Conservation (phyloP, 2,329 filamentous ascomycete species). For the Chaetomiaceae sp. region DNA sequence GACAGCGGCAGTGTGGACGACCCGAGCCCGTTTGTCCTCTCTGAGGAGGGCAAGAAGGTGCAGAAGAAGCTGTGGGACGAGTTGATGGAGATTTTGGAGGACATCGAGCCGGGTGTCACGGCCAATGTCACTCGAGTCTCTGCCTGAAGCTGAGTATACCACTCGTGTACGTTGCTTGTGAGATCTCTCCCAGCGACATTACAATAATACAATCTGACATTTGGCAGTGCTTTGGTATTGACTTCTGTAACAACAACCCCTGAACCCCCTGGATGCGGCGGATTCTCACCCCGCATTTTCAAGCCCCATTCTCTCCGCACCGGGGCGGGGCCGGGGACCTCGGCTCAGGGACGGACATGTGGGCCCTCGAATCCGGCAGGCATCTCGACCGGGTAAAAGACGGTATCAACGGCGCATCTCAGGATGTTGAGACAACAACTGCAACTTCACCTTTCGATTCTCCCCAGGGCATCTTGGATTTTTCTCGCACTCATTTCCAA, state of each 20-base stretch:
- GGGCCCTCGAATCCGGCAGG: neutral
- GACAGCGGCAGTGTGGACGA: conserved; percentile 31
- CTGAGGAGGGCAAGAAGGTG: conserved; percentile 35
- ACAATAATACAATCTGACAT: neutral
- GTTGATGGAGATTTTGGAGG: conserved; percentile 40
- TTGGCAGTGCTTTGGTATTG: neutral
- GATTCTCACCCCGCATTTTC: conserved; percentile 2
- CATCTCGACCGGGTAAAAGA: neutral
- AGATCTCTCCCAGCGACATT: too few relatives aligned
- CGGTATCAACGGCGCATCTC: neutral
- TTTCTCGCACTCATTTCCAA: neutral
- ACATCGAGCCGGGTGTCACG: conserved; percentile 35
- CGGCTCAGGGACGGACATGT: conserved; percentile 9
- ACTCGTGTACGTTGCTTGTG: neutral
- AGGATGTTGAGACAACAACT: neutral
- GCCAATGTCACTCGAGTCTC: neutral
- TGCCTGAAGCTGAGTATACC: too few relatives aligned
- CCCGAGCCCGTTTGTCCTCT: conserved; percentile 33
- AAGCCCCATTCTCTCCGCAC: conserved; percentile 4
- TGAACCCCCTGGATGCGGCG: neutral
- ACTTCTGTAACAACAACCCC: too few relatives aligned
- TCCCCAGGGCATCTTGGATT: neutral
- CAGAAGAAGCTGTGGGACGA: conserved; percentile 40
- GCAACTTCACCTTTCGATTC: too few relatives aligned
- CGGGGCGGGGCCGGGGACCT: conserved; percentile 11